Percentiles rank a stretch among this genome's conserved stretches.
Evolutionary conservation across 2,329 filamentous ascomycete genomes (phyloP).

Genomic region (Trichoderma atroviride): DNA sequence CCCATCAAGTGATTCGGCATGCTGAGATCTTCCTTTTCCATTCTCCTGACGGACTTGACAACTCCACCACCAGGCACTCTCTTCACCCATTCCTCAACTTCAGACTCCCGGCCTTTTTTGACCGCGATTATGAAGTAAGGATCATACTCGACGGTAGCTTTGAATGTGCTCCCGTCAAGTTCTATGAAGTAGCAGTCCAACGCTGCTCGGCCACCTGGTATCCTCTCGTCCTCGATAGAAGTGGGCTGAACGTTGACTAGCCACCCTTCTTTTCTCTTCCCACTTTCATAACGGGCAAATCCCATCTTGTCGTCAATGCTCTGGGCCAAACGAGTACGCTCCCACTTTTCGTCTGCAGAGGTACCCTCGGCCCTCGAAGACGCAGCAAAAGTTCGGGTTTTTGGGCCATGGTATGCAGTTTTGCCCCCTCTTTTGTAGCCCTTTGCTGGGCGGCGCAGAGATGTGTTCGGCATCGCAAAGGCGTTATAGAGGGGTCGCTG

Average conservation of each 20-base stretch:
- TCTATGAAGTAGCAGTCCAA: slow-evolving; percentile 98
- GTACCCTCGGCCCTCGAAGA: slow-evolving; percentile 80
- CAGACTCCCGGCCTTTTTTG: slow-evolving; percentile 82
- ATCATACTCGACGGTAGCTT: slow-evolving; percentile 93
- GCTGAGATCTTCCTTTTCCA: slow-evolving; percentile 90
- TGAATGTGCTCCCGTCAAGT: slow-evolving; percentile 86
- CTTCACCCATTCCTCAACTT: slow-evolving; percentile 95
- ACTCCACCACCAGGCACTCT: slow-evolving; percentile 76
- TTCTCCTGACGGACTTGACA: slow-evolving; percentile 73
- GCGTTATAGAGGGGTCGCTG: slow-evolving; percentile 13
- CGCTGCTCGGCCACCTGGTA: slow-evolving; percentile 81
- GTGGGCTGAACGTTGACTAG: slow-evolving; percentile 94
- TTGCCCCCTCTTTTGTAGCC: slow-evolving; percentile 71
- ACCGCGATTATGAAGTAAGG: slow-evolving; percentile 94
- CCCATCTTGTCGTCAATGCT: slow-evolving; percentile 94
- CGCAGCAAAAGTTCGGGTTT: slow-evolving; percentile 77
- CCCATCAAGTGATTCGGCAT: slow-evolving; percentile 97
- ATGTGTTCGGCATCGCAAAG: slow-evolving; percentile 61
- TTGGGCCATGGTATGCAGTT: slow-evolving; percentile 68
- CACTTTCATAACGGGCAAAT: slow-evolving; percentile 88
- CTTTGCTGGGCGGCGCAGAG: slow-evolving; percentile 62
- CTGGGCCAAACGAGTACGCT: slow-evolving; percentile 80
- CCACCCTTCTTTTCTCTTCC: slow-evolving; percentile 82
- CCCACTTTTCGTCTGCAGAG: slow-evolving; percentile 89
- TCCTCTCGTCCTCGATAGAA: slow-evolving; percentile 79